Conservation (phyloP, 1,284 basidiomycete species). For the Malassezia obtusa region DNA sequence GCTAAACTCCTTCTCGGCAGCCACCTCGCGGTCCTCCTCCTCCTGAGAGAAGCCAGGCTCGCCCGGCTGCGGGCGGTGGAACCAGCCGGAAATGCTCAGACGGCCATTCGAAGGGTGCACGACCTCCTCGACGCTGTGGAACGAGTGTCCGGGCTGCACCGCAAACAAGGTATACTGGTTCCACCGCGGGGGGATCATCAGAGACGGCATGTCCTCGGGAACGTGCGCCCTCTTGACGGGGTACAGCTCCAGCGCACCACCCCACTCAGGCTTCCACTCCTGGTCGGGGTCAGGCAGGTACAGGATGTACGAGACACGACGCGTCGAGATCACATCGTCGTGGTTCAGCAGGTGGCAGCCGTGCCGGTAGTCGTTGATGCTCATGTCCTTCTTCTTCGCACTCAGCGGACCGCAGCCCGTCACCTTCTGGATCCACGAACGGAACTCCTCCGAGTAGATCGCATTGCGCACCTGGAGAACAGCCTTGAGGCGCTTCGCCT, state of each 20-base stretch:
- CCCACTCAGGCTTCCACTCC: constrained; percentile 67
- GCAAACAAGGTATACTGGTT: constrained; percentile 95
- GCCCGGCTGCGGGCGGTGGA: constrained; percentile 75
- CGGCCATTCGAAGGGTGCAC: constrained; percentile 33
- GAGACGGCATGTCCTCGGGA: constrained; percentile 32
- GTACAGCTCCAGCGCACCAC: constrained; percentile 92
- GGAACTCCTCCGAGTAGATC: constrained; percentile 78
- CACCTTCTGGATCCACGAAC: constrained; percentile 70
- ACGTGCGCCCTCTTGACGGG: constrained; percentile 51
- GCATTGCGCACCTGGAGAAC: constrained; percentile 70
- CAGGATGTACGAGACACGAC: constrained; percentile 90
- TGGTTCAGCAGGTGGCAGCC: constrained; percentile 67
- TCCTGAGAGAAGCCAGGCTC: constrained; percentile 69
- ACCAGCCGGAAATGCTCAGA: constrained; percentile 87
- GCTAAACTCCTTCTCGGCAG: constrained; percentile 35
- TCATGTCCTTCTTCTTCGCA: constrained; percentile 89
- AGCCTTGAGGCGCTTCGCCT: constrained; percentile 33
- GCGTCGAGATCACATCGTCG: constrained; percentile 84
- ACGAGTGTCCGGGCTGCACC: constrained; percentile 72
- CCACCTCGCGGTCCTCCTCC: constrained; percentile 52
- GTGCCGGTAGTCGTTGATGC: constrained; percentile 79
- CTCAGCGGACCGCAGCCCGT: constrained; percentile 87
- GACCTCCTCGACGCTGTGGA: constrained; percentile 95
- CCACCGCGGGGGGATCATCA: constrained; percentile 56
- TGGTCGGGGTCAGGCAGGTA: constrained; percentile 79